phyloP scores from a whole-genome alignment of 768 basidiomycete species.

The Amanita phalloides region DNA sequence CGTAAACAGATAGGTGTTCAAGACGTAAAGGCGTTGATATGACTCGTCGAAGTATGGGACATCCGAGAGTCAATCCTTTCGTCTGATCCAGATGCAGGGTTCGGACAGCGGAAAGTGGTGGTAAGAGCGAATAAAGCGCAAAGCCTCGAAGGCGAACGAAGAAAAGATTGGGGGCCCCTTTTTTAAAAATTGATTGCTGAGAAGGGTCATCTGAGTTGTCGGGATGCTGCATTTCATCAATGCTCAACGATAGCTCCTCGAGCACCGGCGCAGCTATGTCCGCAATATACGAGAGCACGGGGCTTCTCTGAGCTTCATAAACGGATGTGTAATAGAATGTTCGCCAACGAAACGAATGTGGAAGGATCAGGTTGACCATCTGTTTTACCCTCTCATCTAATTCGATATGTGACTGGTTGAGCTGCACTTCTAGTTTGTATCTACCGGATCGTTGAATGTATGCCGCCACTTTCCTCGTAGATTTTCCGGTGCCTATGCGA shows the following conservation, averaged over 20 bases:
- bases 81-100: slow-evolving; percentile 38
- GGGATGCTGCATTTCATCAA: slow-evolving; percentile 19
- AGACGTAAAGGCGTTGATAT: slow-evolving; percentile 23
- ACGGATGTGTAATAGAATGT: slow-evolving; percentile 20
- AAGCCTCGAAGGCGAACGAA: slow-evolving; percentile 34
- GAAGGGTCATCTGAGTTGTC: slow-evolving; percentile 7
- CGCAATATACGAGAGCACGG: slow-evolving; percentile 20
- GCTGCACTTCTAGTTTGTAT: slow-evolving; percentile 21
- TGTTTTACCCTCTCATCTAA: slow-evolving; percentile 7
- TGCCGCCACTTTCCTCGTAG: slow-evolving; percentile 13
- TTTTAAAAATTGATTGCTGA: neutral
- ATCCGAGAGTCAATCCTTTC: slow-evolving; percentile 21
- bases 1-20: slow-evolving; percentile 31
- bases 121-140: slow-evolving; percentile 28
- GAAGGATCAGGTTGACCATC: slow-evolving; percentile 20
- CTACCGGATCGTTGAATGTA: slow-evolving; percentile 24
- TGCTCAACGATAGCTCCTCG: slow-evolving; percentile 26
- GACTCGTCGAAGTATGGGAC: slow-evolving; percentile 22
- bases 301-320: slow-evolving; percentile 15
- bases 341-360: slow-evolving; percentile 24
- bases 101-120: slow-evolving; percentile 21
- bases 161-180: slow-evolving; percentile 16
- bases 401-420: slow-evolving; percentile 13
- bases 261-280: slow-evolving; percentile 20
- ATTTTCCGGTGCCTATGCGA: slow-evolving; percentile 13